Evolutionary conservation across 805 yeast species (phyloP).

Genomic region (Yarrowia alimentaria): DNA sequence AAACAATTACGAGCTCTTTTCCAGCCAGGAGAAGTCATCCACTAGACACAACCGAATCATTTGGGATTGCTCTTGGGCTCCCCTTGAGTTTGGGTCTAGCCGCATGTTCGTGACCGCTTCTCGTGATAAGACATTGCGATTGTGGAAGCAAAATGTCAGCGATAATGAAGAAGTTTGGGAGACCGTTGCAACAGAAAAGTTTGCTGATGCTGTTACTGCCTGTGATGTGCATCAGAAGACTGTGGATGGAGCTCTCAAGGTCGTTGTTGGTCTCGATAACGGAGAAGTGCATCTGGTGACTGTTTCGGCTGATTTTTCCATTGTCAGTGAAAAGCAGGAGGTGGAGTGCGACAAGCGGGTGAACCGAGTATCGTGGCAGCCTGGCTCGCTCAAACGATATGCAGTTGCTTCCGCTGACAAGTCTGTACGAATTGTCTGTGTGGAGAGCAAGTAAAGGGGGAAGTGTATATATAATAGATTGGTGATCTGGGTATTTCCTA

Average conservation of each 20-base stretch:
- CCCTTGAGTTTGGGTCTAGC: slow-evolving; percentile 39
- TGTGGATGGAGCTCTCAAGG: slow-evolving; percentile 29
- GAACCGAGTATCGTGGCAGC: slow-evolving; percentile 60
- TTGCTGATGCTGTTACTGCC: slow-evolving; percentile 63
- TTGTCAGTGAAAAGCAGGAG: slow-evolving; percentile 42
- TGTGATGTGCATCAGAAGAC: slow-evolving; percentile 48
- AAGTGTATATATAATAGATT: too few species aligned
- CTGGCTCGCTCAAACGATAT: slow-evolving; percentile 20
- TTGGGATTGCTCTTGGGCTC: slow-evolving; percentile 94
- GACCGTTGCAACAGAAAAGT: slow-evolving; percentile 46
- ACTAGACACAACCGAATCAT: slow-evolving; percentile 82
- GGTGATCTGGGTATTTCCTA: too few species aligned
- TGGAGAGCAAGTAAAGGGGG: too few species aligned
- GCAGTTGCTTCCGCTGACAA: slow-evolving; percentile 20
- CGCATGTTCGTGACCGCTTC: slow-evolving; percentile 73
- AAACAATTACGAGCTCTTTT: slow-evolving; percentile 43
- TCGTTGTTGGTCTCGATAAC: slow-evolving; percentile 69
- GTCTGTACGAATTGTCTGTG: background rate
- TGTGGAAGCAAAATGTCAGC: slow-evolving; percentile 60
- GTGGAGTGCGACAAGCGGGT: slow-evolving; percentile 60
- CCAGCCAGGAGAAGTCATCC: slow-evolving; percentile 48
- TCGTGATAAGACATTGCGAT: slow-evolving; percentile 75
- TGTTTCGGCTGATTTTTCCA: slow-evolving; percentile 38
- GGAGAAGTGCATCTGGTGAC: slow-evolving; percentile 56
- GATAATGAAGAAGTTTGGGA: slow-evolving; percentile 40